These are phyloP conservation scores for Penicilliopsis zonata DNA, from an alignment of 495 filamentous ascomycete genomes.

Conservation along the genomic window DNA sequence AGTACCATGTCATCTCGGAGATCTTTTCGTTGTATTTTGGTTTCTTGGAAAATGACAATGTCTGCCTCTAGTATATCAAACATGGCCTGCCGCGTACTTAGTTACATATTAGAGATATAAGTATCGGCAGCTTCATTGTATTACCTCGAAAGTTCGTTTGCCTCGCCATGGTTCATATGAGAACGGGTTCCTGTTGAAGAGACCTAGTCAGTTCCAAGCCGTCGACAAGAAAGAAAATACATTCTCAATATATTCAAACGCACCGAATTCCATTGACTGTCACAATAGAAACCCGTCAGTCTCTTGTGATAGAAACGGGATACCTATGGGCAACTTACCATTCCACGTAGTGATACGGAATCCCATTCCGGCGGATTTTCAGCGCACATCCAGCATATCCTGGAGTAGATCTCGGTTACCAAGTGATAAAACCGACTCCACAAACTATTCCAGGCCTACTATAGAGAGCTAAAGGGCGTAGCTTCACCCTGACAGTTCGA, in stretches of 20 bases:
- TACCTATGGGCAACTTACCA: constrained; percentile 34
- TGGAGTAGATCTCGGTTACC: too few species aligned
- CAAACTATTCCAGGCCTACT: background rate
- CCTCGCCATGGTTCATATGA: constrained; percentile 90
- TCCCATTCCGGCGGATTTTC: constrained; percentile 39
- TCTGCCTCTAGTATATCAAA: constrained; percentile 90
- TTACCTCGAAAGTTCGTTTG: constrained; percentile 68
- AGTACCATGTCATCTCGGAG: constrained; percentile 92
- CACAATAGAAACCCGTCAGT: constrained; percentile 4
- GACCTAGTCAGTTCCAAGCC: background rate
- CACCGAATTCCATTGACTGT: constrained; percentile 90
- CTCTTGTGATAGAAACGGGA: background rate
- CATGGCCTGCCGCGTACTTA: constrained; percentile 51
- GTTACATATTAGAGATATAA: background rate
- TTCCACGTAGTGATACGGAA: constrained; percentile 89
- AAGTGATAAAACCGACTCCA: too few species aligned
- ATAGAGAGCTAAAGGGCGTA: background rate
- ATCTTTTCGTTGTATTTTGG: constrained; percentile 93
- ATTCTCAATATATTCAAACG: constrained; percentile 6
- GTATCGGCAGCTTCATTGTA: constrained; percentile 1
- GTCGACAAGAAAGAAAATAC: background rate
- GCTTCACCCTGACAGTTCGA: background rate
- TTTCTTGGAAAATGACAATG: constrained; percentile 90
- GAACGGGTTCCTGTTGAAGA: constrained; percentile 66
- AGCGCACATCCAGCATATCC: constrained; percentile 9